Evolutionary conservation across 2,329 filamentous ascomycete genomes (phyloP), one percentile per base, ranked within the genome.

Genomic region (Paramyrothecium roridum): DNA sequence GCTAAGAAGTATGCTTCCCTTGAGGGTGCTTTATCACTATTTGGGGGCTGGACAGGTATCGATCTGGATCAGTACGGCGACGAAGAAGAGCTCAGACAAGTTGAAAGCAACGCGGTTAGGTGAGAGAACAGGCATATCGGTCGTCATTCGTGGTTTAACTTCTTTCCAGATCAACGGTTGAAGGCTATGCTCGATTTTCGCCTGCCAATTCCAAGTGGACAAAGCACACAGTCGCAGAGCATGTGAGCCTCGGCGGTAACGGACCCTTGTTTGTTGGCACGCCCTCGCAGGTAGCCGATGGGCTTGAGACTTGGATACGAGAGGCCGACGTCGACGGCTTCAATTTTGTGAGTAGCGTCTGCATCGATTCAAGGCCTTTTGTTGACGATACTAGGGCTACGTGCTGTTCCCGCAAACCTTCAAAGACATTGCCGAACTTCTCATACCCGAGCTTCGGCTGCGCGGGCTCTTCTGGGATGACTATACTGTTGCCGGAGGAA

Each of bases 251-350:
- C 13, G 88, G 88, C 4, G 88, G 88, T 2, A 79, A 89, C 19
- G 86, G 87, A 0, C 82, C 86, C 0, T 79, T 85, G 0, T 69
- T 85, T 3, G 83, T 90, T 0, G 88, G 88, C 0, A 89, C 85
- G 0, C 74, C 87, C 0, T 68, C 77, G 17, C 81, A 84, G 59
- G 86, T 90, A 1, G 88, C 85, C 0, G 87, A 91, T 65, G 79
- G 81, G 47, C 76, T 91, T 54, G 85, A 91, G 69, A 70, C 75
- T 1, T 91, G 88, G 87, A 75, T 90, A 0, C 64, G 74, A 7
- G 87, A 89, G 66, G 86, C 85, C 0, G 88, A 89, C 60, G 80
- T 91, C 1, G 88, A 91, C 64, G 88, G 88, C 0, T 91, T 91
- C 70, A 91, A 91, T 65, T 80, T 91, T 67, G 86, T 86, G 66